phyloP scores from a whole-genome alignment of 2,329 filamentous ascomycete genomes.

The Akanthomyces muscarius region DNA sequence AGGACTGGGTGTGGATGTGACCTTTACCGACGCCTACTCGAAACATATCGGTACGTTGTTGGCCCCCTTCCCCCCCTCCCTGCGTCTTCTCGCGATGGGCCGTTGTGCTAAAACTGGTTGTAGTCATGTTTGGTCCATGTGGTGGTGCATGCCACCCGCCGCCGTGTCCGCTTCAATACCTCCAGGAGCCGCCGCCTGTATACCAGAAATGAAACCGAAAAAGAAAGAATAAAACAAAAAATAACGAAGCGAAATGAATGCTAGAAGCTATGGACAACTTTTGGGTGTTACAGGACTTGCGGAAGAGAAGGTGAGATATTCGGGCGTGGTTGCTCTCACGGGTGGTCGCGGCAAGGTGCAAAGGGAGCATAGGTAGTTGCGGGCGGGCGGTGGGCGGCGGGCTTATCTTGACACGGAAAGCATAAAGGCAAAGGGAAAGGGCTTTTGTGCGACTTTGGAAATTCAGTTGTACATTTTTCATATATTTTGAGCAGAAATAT shows the following conservation, averaged over 20 bases:
- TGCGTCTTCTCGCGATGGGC: too few relatives aligned
- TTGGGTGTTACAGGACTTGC: too few relatives aligned
- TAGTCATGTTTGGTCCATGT: conserved; percentile 35
- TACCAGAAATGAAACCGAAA: conserved; percentile 26
- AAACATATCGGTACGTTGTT: conserved; percentile 33
- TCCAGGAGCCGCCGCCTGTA: conserved; percentile 35
- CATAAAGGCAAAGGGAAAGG: not conserved
- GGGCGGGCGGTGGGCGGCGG: not conserved
- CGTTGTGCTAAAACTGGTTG: not conserved
- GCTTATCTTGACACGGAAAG: not conserved
- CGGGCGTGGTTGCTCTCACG: not conserved
- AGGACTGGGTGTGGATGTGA: conserved; percentile 31
- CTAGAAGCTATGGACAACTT: not conserved
- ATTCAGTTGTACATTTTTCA: too few relatives aligned
- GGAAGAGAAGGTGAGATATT: not conserved
- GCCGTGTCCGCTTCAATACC: conserved; percentile 36
- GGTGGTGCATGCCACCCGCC: conserved; percentile 28
- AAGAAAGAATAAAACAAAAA: not conserved
- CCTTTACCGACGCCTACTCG: conserved; percentile 36
- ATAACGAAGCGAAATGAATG: not conserved
- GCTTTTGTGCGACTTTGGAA: not conserved
- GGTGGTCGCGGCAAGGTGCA: not conserved
- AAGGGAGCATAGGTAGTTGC: not conserved
- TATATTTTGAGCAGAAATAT: not conserved
- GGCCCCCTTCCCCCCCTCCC: too few relatives aligned